A percentile compares a stretch with the other conserved stretches of the same genome.
These are phyloP conservation scores for Podospora bellae-mahoneyi DNA, from an alignment of 495 filamentous ascomycete species.

Conservation along the genomic window DNA sequence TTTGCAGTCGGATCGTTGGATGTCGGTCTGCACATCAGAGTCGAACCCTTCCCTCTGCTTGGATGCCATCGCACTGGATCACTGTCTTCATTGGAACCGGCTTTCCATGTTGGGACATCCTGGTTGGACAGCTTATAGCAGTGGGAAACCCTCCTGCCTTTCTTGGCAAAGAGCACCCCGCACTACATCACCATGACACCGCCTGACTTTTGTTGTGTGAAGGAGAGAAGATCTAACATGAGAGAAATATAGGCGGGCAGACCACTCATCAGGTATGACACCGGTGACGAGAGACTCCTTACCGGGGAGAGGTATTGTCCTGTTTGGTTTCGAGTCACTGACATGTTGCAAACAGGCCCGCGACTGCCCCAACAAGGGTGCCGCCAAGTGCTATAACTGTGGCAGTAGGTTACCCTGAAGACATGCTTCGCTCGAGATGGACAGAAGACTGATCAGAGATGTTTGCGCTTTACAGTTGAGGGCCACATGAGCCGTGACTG, in stretches of 20 bases:
- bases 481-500: conserved; percentile 97
- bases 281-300: conserved; percentile 24
- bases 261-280: conserved; percentile 50
- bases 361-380: conserved; percentile 92
- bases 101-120: neutral
- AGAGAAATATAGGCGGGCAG: conserved; percentile 46
- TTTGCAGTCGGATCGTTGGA: neutral
- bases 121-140: conserved; percentile 9
- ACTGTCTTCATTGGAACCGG: neutral
- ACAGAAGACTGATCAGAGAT: conserved; percentile 22
- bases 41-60: neutral
- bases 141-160: conserved; percentile 1
- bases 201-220: conserved; percentile 26
- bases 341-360: conserved; percentile 59
- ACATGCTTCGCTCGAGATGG: neutral
- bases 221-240: conserved; percentile 42
- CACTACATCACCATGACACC: conserved; percentile 18
- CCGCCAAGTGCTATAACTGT: conserved; percentile 69
- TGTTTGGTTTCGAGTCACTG: conserved; percentile 19
- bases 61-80: neutral
- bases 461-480: conserved; percentile 37
- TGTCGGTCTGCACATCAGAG: neutral
- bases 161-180: neutral
- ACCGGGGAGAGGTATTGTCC: conserved; percentile 23
- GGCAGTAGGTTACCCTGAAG: conserved; percentile 46